Evolutionary conservation across 495 filamentous ascomycete genomes (phyloP), one percentile per base, ranked within the genome.

Genomic region (Neurospora intermedia): DNA sequence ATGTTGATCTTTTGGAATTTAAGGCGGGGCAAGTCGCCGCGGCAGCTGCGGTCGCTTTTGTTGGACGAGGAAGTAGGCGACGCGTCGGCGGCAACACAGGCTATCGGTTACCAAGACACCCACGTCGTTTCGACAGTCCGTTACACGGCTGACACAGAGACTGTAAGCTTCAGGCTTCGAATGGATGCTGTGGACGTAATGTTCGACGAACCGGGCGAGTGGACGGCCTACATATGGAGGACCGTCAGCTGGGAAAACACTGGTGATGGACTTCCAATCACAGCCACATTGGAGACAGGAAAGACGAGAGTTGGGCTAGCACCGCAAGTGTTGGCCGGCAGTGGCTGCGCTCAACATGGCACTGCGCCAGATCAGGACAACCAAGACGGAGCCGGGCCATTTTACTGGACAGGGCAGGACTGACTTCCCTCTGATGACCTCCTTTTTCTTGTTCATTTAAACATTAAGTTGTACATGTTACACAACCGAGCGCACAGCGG

Each of bases 1-100:
- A 74, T 77, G 35, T 71, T 83, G 6, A 72, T 79, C 18, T 80
- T 83, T 70, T 81, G 77, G 75, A 73, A 79, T 6, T 46, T 72
- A 18, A 35, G 23, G 16, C 42, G 42, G 23, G 38, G 48, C 42
- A 48, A 43, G 15, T 23, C 43, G 41, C 1, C 73, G 41, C 8
- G 45, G 73, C 31, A 39, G 76, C 27, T 73, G 13, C 18, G 46
- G n/a, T 38, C 9, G 35, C 16, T 80, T 41, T 73, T 75, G 7
- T 43, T 75, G 15, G 72, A 76, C 15, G 73, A 74, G 45, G 79
- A 80, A 23, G 39, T 40, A 4, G 72, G 75, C 15, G 74, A 75
- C 23, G 54, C n/a, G 69, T 70, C 69, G 39, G 13, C 39, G 42
- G 46, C 45, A 3, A 73, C 71, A 18, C 73, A 59, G 43, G 71